These are phyloP conservation scores for Chaetomium sp. DNA, from an alignment of 2,329 filamentous ascomycete species.

Conservation along the genomic window DNA sequence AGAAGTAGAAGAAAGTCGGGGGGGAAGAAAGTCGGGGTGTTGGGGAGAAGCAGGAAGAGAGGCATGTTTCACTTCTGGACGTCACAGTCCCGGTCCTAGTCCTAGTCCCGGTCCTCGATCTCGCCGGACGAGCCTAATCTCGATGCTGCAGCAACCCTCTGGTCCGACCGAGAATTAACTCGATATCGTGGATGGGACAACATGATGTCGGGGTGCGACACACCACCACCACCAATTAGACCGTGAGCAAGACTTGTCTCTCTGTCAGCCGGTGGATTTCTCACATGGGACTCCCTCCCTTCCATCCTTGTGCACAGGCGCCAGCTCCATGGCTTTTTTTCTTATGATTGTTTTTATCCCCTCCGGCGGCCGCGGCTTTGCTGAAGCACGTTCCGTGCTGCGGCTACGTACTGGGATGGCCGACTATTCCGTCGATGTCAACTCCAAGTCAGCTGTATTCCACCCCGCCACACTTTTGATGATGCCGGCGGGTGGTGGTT, in stretches of 20 bases:
- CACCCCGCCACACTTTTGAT: background rate
- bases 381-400: no score
- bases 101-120: conserved; percentile 3
- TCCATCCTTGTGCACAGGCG: no score
- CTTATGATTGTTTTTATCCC: no score
- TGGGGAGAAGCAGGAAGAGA: background rate
- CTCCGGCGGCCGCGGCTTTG: no score
- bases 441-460: no score
- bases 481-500: background rate
- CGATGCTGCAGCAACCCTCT: conserved; percentile 22
- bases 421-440: no score
- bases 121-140: conserved; percentile 19
- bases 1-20: background rate
- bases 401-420: no score
- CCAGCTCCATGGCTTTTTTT: no score
- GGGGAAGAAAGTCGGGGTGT: background rate
- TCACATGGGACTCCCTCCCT: no score
- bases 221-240: background rate
- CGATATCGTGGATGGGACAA: conserved; percentile 10
- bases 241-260: background rate
- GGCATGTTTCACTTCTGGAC: conserved; percentile 2
- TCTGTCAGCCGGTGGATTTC: no score
- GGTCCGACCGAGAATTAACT: background rate
- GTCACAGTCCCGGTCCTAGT: background rate
- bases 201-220: conserved; percentile 10